Conservation (phyloP, 768 basidiomycete genomes). For the Sarcodon sp. region DNA sequence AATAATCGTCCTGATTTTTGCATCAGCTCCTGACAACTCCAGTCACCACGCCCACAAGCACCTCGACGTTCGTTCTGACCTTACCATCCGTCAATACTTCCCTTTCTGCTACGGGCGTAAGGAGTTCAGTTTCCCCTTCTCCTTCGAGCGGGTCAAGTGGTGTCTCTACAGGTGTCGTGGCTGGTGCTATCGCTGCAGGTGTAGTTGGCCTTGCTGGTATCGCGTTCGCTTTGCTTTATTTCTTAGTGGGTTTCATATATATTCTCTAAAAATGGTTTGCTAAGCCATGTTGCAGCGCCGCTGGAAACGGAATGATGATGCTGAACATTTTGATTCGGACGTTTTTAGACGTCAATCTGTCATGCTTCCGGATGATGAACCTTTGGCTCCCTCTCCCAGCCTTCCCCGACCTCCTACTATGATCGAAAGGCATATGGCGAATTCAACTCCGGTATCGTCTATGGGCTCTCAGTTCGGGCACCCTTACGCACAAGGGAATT, state of each 20-base stretch:
- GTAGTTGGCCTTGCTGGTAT: conserved; percentile 19
- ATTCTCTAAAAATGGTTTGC: not conserved
- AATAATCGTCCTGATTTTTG: not conserved
- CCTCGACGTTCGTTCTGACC: not conserved
- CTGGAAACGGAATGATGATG: conserved; percentile 13
- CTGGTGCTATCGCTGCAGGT: conserved; percentile 22
- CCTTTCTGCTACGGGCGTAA: not conserved
- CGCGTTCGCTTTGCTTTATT: conserved; percentile 18
- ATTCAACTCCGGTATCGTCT: conserved; percentile 6
- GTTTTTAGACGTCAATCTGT: conserved; percentile 55
- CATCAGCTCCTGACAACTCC: not conserved
- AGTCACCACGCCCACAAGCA: not conserved
- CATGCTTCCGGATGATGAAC: conserved; percentile 36
- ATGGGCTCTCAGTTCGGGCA: conserved; percentile 4
- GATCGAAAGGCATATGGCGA: conserved; percentile 37
- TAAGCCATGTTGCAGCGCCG: conserved; percentile 12
- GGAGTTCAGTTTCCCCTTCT: not conserved
- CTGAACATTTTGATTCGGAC: conserved; percentile 32
- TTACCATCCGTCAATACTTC: conserved; percentile 4
- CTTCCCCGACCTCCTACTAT: conserved; percentile 54
- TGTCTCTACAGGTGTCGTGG: conserved; percentile 12
- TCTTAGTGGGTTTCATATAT: conserved; percentile 18
- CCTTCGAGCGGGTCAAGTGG: not conserved
- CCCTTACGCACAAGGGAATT: conserved; percentile 1
- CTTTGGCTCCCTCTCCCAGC: conserved; percentile 17